phyloP scores from a whole-genome alignment of 176 grass and related monocot species.

The Eleusine coracana region DNA sequence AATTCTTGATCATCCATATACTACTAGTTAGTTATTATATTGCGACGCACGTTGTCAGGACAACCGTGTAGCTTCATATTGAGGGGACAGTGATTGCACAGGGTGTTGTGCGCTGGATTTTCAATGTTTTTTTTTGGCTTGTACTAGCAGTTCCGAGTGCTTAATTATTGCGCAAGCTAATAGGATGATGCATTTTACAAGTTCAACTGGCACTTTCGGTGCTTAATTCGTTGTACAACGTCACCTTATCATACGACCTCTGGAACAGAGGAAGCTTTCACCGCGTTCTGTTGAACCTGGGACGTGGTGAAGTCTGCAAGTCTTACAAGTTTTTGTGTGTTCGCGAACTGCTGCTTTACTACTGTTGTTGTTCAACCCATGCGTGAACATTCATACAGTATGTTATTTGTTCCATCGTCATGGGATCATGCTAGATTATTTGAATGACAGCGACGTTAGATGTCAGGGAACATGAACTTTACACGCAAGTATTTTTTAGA shows the following conservation, averaged over 20 bases:
- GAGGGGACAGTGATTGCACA: background rate
- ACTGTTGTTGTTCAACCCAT: background rate
- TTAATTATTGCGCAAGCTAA: conserved; percentile 18
- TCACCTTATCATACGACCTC: background rate
- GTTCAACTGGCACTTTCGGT: background rate
- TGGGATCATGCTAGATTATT: background rate
- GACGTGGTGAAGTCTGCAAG: background rate
- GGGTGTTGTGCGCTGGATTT: conserved; percentile 32
- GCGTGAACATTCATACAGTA: background rate
- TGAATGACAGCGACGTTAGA: background rate
- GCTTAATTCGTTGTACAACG: background rate
- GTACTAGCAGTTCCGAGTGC: background rate
- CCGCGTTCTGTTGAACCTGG: background rate
- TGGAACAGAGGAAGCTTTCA: background rate
- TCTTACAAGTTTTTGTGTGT: background rate
- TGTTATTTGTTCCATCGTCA: background rate
- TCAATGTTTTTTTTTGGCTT: background rate
- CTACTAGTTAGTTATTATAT: no score
- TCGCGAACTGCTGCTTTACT: background rate
- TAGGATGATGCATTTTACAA: background rate
- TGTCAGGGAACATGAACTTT: background rate
- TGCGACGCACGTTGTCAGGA: background rate
- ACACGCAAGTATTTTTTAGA: background rate
- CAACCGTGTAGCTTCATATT: background rate
- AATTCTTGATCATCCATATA: no score